Percentiles rank a stretch among this genome's conserved stretches.
phyloP scores from a whole-genome alignment of 1,284 basidiomycete species.

The Ganoderma resinaceum region DNA sequence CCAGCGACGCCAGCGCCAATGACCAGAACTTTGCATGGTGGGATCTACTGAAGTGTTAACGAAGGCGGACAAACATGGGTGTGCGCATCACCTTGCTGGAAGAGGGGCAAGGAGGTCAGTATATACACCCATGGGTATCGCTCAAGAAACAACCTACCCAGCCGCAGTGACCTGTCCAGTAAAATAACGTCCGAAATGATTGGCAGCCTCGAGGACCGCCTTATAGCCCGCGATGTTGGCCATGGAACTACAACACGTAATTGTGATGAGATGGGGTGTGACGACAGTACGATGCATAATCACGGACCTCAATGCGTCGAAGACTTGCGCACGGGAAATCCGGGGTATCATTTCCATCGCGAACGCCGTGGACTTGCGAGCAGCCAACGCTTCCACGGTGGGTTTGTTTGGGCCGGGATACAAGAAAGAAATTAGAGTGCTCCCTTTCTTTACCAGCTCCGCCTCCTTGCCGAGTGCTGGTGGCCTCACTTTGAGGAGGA shows the following conservation, averaged over 20 bases:
- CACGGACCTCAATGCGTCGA: conserved; percentile 79
- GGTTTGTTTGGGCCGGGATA: conserved; percentile 83
- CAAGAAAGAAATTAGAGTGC: conserved; percentile 84
- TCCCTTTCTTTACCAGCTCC: conserved; percentile 67
- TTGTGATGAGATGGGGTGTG: neutral
- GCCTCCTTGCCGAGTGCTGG: conserved; percentile 69
- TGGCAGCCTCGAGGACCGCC: conserved; percentile 86
- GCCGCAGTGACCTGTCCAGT: conserved; percentile 90
- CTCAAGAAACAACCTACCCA: conserved; percentile 58
- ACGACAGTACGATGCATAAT: neutral
- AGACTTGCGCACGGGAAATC: conserved; percentile 86
- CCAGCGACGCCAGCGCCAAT: conserved; percentile 90
- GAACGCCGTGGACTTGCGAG: conserved; percentile 71
- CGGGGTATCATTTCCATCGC: conserved; percentile 90
- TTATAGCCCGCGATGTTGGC: conserved; percentile 89
- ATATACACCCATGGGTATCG: neutral
- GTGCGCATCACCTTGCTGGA: conserved; percentile 27
- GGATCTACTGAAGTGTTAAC: conserved; percentile 58
- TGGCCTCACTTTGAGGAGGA: conserved; percentile 84
- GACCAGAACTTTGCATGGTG: conserved; percentile 84
- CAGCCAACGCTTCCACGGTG: conserved; percentile 70
- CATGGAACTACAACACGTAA: conserved; percentile 70
- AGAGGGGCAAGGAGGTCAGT: neutral
- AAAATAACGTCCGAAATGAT: conserved; percentile 86
- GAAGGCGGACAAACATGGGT: neutral